Evolutionary conservation across 108 stramenopile species (phyloP).

Genomic region (Conticribra guillardii): DNA sequence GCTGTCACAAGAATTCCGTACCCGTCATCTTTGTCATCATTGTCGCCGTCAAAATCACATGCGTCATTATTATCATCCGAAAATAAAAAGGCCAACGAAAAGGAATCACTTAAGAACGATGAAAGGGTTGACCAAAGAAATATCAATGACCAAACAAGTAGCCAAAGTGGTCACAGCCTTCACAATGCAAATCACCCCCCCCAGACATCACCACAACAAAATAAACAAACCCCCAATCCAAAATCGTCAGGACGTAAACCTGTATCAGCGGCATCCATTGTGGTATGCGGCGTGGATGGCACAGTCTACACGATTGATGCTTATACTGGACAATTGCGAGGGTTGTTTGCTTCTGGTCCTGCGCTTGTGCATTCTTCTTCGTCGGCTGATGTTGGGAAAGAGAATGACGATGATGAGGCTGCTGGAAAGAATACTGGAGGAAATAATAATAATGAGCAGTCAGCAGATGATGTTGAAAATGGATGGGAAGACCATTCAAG

Average conservation of each 20-base stretch:
- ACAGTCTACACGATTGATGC: conserved; percentile 64
- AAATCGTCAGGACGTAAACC: not conserved
- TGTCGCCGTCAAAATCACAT: not conserved
- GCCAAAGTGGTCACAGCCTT: not conserved
- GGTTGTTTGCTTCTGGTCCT: conserved; percentile 57
- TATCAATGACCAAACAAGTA: not conserved
- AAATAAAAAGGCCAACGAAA: not conserved
- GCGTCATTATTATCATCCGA: not conserved
- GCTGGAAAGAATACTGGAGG: too few species aligned
- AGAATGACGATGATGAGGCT: conserved; percentile 15
- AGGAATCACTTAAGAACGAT: not conserved
- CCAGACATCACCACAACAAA: not conserved
- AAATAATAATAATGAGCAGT: too few species aligned
- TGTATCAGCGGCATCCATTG: conserved; percentile 47
- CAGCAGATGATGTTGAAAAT: conserved; percentile 6
- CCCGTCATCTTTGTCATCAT: not conserved
- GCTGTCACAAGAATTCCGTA: not conserved
- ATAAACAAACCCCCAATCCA: not conserved
- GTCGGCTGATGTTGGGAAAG: not conserved
- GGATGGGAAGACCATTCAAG: too few species aligned
- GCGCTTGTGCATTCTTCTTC: conserved; percentile 52
- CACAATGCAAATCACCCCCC: too few species aligned
- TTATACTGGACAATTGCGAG: conserved; percentile 46
- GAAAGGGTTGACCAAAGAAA: too few species aligned
- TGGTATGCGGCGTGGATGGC: conserved; percentile 73